A percentile compares a stretch with the other conserved stretches of the same genome.
These are phyloP conservation scores for Sanchytrium tribonematis DNA, from an alignment of 371 early-diverging fungal species.

Conservation along the genomic window DNA sequence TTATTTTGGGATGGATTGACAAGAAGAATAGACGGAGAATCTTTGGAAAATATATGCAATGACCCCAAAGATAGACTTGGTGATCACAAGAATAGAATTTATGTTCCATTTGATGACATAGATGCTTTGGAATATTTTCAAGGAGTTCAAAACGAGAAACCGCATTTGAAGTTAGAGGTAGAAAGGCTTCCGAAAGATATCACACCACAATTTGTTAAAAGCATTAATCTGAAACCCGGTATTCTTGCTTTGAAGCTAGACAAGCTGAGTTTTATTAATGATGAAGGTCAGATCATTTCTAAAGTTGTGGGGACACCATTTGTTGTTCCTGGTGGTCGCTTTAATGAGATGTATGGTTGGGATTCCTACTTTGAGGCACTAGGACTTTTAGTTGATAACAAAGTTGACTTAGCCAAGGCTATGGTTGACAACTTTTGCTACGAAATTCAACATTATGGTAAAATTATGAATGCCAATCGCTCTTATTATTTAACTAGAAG, in stretches of 20 bases:
- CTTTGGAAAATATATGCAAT: constrained; percentile 7
- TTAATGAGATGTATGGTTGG: constrained; percentile 97
- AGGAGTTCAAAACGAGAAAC: constrained; percentile 26
- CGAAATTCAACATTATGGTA: constrained; percentile 72
- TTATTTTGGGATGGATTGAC: constrained; percentile 84
- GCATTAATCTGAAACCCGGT: constrained; percentile 60
- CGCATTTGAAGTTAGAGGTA: constrained; percentile 47
- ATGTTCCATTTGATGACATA: constrained; percentile 51
- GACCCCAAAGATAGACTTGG: constrained; percentile 14
- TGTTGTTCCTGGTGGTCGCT: constrained; percentile 87
- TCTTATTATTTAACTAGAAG: constrained; percentile 80
- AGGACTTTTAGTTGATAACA: constrained; percentile 32
- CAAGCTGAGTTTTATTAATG: constrained; percentile 10
- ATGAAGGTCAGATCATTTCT: constrained; percentile 1
- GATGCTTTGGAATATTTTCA: constrained; percentile 49
- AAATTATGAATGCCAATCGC: constrained; percentile 87
- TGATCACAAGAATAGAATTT: constrained; percentile 55
- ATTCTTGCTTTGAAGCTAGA: constrained; percentile 59
- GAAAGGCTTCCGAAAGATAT: constrained; percentile 51
- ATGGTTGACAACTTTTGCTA: constrained; percentile 81
- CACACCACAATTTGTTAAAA: constrained; percentile 63
- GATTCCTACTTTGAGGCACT: constrained; percentile 79
- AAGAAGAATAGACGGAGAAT: constrained; percentile 65
- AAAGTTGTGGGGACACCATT: constrained; percentile 41
- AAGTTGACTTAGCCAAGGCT: constrained; percentile 45